Percentiles rank a stretch among this genome's conserved stretches.
phyloP scores from a whole-genome alignment of 2,329 filamentous ascomycete species.

The Epichloe sibirici region DNA sequence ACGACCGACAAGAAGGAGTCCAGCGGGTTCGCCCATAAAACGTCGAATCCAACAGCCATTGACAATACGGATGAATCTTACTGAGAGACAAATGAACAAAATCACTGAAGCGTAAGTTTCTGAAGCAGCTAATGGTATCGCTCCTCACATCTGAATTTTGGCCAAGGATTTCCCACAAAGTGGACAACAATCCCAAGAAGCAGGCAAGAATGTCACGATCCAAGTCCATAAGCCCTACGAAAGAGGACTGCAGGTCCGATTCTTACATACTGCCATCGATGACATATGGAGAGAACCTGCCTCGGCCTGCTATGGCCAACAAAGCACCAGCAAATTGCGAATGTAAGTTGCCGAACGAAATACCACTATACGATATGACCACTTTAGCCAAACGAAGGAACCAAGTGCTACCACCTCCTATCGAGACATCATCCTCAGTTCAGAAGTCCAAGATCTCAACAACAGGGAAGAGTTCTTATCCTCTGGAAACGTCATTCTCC shows the following conservation, averaged over 20 bases:
- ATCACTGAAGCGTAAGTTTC: constrained; percentile 31
- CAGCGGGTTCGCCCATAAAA: constrained; percentile 20
- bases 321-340: not conserved
- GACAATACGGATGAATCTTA: constrained; percentile 35
- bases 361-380: not conserved
- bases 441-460: constrained; percentile 7
- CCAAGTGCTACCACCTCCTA: not conserved
- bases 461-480: not conserved
- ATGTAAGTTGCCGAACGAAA: not conserved
- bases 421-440: not conserved
- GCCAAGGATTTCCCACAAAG: constrained; percentile 22
- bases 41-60: constrained; percentile 25
- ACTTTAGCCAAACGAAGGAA: constrained; percentile 5
- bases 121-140: not conserved
- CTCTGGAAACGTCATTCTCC: not conserved
- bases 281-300: not conserved
- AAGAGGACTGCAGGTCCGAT: constrained; percentile 1
- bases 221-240: not conserved
- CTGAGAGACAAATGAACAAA: constrained; percentile 35
- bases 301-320: not conserved
- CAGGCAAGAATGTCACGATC: constrained; percentile 7
- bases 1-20: constrained; percentile 16
- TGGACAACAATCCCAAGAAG: constrained; percentile 15
- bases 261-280: not conserved
- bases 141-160: not conserved